Conservation (phyloP, 176 grass and related monocot genomes). For the Microstegium vimineum region DNA sequence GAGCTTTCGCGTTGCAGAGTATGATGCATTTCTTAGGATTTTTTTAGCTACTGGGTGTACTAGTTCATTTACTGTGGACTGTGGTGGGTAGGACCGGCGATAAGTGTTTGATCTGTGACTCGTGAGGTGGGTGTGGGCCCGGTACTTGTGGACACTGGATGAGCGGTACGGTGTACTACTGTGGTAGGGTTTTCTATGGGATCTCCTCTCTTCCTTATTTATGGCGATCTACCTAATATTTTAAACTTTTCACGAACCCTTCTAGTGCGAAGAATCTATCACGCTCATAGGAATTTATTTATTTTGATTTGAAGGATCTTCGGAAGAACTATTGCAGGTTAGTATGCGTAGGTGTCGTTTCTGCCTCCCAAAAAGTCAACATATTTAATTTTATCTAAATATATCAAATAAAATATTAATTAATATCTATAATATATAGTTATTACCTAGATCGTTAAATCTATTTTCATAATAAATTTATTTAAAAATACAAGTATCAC, state of each 20-base stretch:
- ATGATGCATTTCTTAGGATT: too few species aligned
- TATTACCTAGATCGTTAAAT: too few species aligned
- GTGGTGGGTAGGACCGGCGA: not conserved
- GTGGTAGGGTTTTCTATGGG: not conserved
- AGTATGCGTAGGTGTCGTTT: too few species aligned
- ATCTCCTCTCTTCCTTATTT: not conserved
- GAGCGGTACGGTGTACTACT: not conserved
- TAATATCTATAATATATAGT: too few species aligned
- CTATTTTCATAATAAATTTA: too few species aligned
- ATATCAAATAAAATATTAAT: too few species aligned
- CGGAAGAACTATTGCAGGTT: not conserved
- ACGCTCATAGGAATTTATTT: not conserved
- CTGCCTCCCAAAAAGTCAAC: too few species aligned
- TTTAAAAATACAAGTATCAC: too few species aligned
- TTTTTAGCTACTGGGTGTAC: not conserved
- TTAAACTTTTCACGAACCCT: not conserved
- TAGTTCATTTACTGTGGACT: not conserved
- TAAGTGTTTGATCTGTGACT: not conserved
- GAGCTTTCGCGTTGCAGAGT: too few species aligned
- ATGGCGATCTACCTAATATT: not conserved
- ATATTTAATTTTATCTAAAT: too few species aligned
- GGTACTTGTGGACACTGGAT: not conserved
- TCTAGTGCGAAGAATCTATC: not conserved
- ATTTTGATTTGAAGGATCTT: not conserved
- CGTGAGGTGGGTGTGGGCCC: too few species aligned